Evolutionary conservation across 2,329 filamentous ascomycete species (phyloP), one percentile per base, ranked within the genome.

Genomic region (Aureobasidium mangrovei): DNA sequence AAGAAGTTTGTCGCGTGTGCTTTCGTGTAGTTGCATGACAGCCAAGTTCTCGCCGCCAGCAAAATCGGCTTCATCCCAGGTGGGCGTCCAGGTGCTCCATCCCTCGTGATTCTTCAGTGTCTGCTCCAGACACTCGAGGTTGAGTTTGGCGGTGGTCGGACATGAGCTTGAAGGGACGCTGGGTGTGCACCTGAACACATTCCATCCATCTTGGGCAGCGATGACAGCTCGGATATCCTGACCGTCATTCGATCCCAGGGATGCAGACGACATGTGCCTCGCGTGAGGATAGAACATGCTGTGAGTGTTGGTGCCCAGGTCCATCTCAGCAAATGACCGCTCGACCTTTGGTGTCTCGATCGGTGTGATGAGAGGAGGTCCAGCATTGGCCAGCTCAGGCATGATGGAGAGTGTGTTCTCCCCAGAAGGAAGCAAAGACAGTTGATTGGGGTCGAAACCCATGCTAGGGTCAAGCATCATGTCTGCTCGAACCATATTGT

Each of bases 1-100:
- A n/a, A 86, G 75, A 61, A 87, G 78, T 64, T 82, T 83, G 64
- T 88, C 84, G 32, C 84, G 76, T 2, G 82, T 83, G 42, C 76
- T 70, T 54, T 77, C 76, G 43, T 76, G 74, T 46, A 78, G 63
- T 35, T 71, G 73, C 62, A 75, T 71, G 9, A 77, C 74, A 4
- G 68, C 68, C 40, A 78, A 65, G 40, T 72, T 69, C 31, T 76
- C 72, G 33, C 70, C 70, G n/a, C 69, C 70, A 24, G 72, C 68
- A 49, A 73, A 71, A 53, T 77, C 74, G 6, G 69, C 60, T 32
- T 78, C 75, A 44, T 77, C 70, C 69, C 74, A 75, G 9, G 70
- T 64, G n/a, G 75, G 74, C 41, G 67, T 69, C 76, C 76, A 79
- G 38, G 66, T 74, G 55, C 71, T 72, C 76, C 76, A 79, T 4